A percentile compares a stretch with the other conserved stretches of the same genome.
Conservation (phyloP, 2,329 filamentous ascomycete species). For the Fusarium setosum region DNA sequence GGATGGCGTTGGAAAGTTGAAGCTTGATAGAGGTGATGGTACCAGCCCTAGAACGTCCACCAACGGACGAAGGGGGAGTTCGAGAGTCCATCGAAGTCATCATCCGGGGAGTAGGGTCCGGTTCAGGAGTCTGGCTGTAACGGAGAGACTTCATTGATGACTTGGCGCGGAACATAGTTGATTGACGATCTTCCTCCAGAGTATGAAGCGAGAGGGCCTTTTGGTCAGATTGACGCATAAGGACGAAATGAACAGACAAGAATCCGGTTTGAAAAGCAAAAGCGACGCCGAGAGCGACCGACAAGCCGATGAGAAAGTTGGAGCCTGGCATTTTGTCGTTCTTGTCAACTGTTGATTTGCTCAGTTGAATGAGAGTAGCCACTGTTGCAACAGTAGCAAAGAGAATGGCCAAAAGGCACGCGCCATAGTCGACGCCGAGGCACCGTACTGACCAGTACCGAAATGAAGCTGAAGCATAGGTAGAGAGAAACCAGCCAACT, state of each 20-base stretch:
- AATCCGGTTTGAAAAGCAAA: slow-evolving; percentile 62
- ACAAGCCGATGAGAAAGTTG: slow-evolving; percentile 56
- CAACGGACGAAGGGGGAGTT: slow-evolving; percentile 58
- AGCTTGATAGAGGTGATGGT: slow-evolving; percentile 45
- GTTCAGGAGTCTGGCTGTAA: slow-evolving; percentile 59
- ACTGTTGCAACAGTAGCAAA: slow-evolving; percentile 59
- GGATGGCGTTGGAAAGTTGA: slow-evolving; percentile 59
- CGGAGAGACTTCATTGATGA: slow-evolving; percentile 61
- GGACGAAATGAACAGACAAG: slow-evolving; percentile 57
- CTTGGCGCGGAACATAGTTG: slow-evolving; percentile 40
- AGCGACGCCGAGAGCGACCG: slow-evolving; percentile 58
- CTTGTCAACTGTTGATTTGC: slow-evolving; percentile 36
- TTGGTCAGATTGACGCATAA: slow-evolving; percentile 44
- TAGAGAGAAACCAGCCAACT: slow-evolving; percentile 49
- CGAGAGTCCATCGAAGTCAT: slow-evolving; percentile 50
- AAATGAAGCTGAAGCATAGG: slow-evolving; percentile 38
- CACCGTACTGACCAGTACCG: slow-evolving; percentile 39
- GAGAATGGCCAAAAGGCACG: slow-evolving; percentile 53
- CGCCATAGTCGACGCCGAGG: slow-evolving; percentile 40
- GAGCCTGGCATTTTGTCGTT: slow-evolving; percentile 20
- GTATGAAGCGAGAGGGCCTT: slow-evolving; percentile 35
- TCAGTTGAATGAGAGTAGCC: slow-evolving; percentile 54
- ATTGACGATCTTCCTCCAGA: slow-evolving; percentile 35
- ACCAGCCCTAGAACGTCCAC: slow-evolving; percentile 37
- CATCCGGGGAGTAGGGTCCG: slow-evolving; percentile 47